phyloP scores from a whole-genome alignment of 2,329 filamentous ascomycete species.

The Fusarium miscanthi region DNA sequence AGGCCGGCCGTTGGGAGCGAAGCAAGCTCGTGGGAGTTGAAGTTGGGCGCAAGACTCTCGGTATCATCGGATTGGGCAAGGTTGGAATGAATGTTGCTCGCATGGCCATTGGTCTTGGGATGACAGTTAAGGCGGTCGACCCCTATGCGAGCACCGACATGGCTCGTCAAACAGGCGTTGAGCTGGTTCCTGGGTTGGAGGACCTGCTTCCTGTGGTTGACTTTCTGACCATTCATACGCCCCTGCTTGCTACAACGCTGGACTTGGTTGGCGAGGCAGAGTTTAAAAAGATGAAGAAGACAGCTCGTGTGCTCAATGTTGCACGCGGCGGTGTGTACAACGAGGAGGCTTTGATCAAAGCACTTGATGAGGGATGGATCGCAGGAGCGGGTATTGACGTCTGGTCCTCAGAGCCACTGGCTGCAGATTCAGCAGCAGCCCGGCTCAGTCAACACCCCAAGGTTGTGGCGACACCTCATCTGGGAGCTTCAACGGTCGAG shows the following conservation, averaged over 20 bases:
- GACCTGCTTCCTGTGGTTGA: slow-evolving; percentile 75
- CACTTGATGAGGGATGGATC: slow-evolving; percentile 76
- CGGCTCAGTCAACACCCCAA: slow-evolving; percentile 74
- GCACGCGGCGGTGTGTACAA: slow-evolving; percentile 85
- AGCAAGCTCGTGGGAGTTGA: slow-evolving; percentile 80
- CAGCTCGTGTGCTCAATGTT: slow-evolving; percentile 81
- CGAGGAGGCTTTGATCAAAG: slow-evolving; percentile 76
- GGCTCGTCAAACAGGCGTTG: slow-evolving; percentile 74
- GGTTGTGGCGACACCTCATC: slow-evolving; percentile 81
- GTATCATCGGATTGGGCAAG: slow-evolving; percentile 84
- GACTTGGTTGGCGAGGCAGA: slow-evolving; percentile 77
- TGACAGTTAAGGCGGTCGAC: slow-evolving; percentile 80
- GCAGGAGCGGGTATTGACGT: slow-evolving; percentile 84
- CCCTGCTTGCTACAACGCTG: slow-evolving; percentile 79
- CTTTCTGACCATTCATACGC: slow-evolving; percentile 85
- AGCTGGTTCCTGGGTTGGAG: slow-evolving; percentile 65
- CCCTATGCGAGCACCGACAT: slow-evolving; percentile 82
- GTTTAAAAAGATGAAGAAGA: slow-evolving; percentile 76
- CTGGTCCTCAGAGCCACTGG: slow-evolving; percentile 79
- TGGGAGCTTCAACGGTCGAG: slow-evolving; percentile 83
- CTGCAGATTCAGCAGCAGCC: slow-evolving; percentile 64
- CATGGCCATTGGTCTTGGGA: slow-evolving; percentile 81
- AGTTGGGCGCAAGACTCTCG: slow-evolving; percentile 80
- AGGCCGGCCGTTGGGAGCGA: slow-evolving; percentile 80
- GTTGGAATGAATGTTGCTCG: slow-evolving; percentile 83